Evolutionary conservation across 2,329 filamentous ascomycete species (phyloP).

Genomic region (Hymenoscyphus albidus): DNA sequence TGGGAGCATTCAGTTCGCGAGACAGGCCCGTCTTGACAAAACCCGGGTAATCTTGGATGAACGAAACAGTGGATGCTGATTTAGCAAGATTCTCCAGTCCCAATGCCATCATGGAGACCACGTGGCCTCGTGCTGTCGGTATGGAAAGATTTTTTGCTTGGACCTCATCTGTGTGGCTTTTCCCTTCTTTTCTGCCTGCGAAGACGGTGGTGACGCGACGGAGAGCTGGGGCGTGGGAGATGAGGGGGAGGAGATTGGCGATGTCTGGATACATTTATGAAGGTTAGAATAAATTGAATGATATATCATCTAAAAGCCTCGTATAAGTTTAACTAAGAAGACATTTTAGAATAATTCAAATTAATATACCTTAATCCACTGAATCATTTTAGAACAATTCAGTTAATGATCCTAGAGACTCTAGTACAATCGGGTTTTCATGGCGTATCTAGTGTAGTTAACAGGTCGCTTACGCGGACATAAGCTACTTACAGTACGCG

Average conservation of each 20-base stretch:
- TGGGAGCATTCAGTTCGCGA: conserved; percentile 2
- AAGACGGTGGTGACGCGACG: conserved; percentile 47
- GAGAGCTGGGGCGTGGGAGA: conserved; percentile 40
- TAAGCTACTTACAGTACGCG: too few species aligned
- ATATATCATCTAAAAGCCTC: too few species aligned
- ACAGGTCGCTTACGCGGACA: too few species aligned
- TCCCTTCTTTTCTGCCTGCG: conserved; percentile 21
- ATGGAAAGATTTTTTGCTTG: conserved; percentile 14
- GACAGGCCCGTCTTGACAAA: conserved; percentile 17
- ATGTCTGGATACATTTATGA: too few species aligned
- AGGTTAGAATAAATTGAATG: too few species aligned
- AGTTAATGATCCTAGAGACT: too few species aligned
- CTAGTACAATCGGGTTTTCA: too few species aligned
- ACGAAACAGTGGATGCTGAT: conserved; percentile 21
- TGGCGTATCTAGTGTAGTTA: too few species aligned
- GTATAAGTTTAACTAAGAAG: too few species aligned
- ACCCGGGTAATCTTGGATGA: conserved; percentile 26
- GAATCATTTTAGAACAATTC: too few species aligned
- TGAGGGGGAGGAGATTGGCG: conserved; percentile 52
- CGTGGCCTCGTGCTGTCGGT: conserved; percentile 18
- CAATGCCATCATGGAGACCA: conserved; percentile 20
- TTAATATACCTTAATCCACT: too few species aligned
- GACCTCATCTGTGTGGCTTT: conserved; percentile 23
- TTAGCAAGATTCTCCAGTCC: conserved; percentile 21
- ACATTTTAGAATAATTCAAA: too few species aligned